Percentiles rank a stretch among this genome's conserved stretches.
These are phyloP conservation scores for Bremia lactucae DNA, from an alignment of 352 stramenopile species.

Conservation along the genomic window DNA sequence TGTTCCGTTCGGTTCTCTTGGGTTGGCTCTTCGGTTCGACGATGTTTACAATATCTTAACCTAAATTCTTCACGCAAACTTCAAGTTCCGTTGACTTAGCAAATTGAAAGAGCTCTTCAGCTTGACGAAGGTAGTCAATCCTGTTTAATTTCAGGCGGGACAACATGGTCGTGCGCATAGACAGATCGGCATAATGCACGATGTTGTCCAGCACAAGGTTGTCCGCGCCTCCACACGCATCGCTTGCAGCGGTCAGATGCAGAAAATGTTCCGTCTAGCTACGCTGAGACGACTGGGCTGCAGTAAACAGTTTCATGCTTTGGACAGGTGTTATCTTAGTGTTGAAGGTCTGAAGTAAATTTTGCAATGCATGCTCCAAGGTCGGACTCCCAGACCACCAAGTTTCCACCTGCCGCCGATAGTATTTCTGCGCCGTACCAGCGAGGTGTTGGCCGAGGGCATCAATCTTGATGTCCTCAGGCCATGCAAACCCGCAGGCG, in stretches of 20 bases:
- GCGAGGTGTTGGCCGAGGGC: not conserved
- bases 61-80: too few relatives aligned
- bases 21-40: too few relatives aligned
- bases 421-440: constrained; percentile 5
- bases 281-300: too few relatives aligned
- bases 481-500: not conserved
- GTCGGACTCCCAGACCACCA: constrained; percentile 7
- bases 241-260: constrained; percentile 11
- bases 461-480: constrained; percentile 3
- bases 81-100: too few relatives aligned
- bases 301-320: not conserved
- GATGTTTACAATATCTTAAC: too few relatives aligned
- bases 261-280: constrained; percentile 10
- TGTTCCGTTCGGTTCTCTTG: too few relatives aligned
- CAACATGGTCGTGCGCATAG: constrained; percentile 2
- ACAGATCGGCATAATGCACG: constrained; percentile 4
- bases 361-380: too few relatives aligned
- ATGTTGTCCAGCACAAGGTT: constrained; percentile 13
- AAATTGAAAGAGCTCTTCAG: too few relatives aligned
- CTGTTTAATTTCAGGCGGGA: constrained; percentile 2
- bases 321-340: too few relatives aligned
- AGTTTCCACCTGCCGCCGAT: constrained; percentile 5
- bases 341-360: too few relatives aligned
- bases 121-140: too few relatives aligned
- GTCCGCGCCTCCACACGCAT: constrained; percentile 1